Evolutionary conservation across 169 alveolate species (phyloP), one percentile per base, ranked within the genome.

Genomic region (Cryptosporidium baileyi): DNA sequence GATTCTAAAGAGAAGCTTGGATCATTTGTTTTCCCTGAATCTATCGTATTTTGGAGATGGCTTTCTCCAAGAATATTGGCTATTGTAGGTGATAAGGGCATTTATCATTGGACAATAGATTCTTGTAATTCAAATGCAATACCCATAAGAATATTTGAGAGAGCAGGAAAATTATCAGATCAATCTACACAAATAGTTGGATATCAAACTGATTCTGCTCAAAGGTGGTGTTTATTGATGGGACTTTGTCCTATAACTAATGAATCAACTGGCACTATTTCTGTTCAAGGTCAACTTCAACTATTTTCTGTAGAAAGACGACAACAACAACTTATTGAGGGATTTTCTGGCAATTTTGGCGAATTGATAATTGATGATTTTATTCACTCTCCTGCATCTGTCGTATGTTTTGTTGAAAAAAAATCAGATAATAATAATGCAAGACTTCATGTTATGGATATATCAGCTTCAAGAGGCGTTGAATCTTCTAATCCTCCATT

Each of bases 31-130:
- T 91, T 97, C 81, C 93, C 95, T 82, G 98, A 95, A 81, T 85
- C 92, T 15, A 94, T 97, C 22, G 94, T 93, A 13, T 97, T 91
- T 89, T 96, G 99, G 99, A 95, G 92, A 63, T 97, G 99, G 98
- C 92, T 97, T 15, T 89, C 93, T 54, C 80, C 89, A 32, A 92
- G 93, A 41, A 94, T 94, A 17, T 92, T 97, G 45, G 99, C 98
- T 4, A 80, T 94, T 57, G 97, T 97, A 49, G 96, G 99, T 28
- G 94, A 95, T 54, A 89, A 91, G 26, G 91, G 95, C 28, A 97
- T 97, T 28, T 96, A 95, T 91, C 98, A 95, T 82, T 94, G 97
- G 97, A 80, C 63, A 3, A 88, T 95, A 62, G 96, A 96, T 51
- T 88, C 90, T 36, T 67, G 91, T 44, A 92, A 92, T 81, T 82